phyloP scores from a whole-genome alignment of 2,329 filamentous ascomycete genomes.

The Monosporascus ibericus region DNA sequence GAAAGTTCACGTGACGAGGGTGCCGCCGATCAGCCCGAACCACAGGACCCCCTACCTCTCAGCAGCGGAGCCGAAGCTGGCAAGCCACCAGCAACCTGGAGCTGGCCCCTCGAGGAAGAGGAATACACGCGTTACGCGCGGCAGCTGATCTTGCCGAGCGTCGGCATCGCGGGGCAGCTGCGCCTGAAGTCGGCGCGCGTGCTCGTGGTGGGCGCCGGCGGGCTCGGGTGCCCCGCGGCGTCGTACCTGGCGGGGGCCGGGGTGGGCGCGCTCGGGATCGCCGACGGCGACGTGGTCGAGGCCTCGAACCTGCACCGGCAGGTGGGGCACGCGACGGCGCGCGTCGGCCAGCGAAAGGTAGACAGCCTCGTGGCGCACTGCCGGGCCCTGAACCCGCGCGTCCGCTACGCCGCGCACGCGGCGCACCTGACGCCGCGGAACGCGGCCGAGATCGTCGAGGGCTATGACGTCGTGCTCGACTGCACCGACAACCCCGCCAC shows the following conservation, averaged over 20 bases:
- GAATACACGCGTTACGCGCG: constrained; percentile 86
- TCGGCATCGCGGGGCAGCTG: constrained; percentile 76
- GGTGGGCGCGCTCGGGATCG: constrained; percentile 73
- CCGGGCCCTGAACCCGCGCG: constrained; percentile 63
- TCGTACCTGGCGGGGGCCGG: constrained; percentile 90
- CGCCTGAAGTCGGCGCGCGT: constrained; percentile 64
- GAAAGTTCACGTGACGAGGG: constrained; percentile 23
- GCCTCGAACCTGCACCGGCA: constrained; percentile 89
- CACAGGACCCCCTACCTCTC: too few species aligned
- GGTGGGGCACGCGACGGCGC: constrained; percentile 67
- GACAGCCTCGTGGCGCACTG: constrained; percentile 59
- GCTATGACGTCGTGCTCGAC: constrained; percentile 83
- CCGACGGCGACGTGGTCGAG: constrained; percentile 86
- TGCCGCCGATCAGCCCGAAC: too few species aligned
- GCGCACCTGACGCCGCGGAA: constrained; percentile 63
- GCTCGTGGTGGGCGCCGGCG: constrained; percentile 80
- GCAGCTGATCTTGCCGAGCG: constrained; percentile 80
- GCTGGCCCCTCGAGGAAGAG: constrained; percentile 63
- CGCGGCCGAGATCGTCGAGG: constrained; percentile 57
- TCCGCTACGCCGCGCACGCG: constrained; percentile 57
- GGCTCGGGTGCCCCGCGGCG: constrained; percentile 85
- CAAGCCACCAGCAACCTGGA: constrained; percentile 25
- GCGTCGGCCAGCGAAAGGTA: constrained; percentile 73
- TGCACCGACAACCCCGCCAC: constrained; percentile 92
- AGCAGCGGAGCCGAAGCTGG: too few species aligned